These are phyloP conservation scores for Phanerochaete sordida DNA, from an alignment of 768 basidiomycete genomes.

Conservation along the genomic window DNA sequence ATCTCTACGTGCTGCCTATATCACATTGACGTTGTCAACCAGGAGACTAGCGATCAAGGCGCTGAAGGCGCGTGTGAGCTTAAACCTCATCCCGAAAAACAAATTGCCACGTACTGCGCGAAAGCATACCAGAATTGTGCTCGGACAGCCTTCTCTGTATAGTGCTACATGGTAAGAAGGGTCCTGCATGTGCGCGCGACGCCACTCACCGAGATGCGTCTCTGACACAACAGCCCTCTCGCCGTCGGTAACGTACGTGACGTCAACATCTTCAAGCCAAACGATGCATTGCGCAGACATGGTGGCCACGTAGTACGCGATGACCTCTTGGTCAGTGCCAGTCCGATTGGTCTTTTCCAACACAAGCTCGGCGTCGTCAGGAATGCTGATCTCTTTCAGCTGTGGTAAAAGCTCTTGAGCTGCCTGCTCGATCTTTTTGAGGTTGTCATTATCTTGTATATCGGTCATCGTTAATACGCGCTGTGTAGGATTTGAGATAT, in stretches of 20 bases:
- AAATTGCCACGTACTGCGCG: no score
- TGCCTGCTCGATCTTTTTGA: not conserved
- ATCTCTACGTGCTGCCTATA: conserved; percentile 19
- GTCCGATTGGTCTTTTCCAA: not conserved
- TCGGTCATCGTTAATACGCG: conserved; percentile 4
- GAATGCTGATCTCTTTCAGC: not conserved
- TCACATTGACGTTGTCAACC: no score
- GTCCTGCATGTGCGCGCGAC: not conserved
- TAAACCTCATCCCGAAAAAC: no score
- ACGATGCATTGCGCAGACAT: conserved; percentile 2
- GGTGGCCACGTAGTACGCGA: conserved; percentile 13
- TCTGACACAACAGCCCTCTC: not conserved
- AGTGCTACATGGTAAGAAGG: not conserved
- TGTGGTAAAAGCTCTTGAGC: not conserved
- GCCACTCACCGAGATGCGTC: conserved; percentile 1
- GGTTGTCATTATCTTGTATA: not conserved
- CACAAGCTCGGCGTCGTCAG: not conserved
- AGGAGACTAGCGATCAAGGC: no score
- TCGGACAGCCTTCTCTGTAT: not conserved
- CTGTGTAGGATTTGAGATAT: not conserved
- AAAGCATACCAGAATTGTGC: conserved; percentile 2
- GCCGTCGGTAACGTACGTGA: not conserved
- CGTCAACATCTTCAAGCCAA: conserved; percentile 16
- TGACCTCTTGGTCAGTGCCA: not conserved
- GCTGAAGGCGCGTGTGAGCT: no score